Base-by-base conservation (phyloP, 805 yeast species). In the Saccharomyces paradoxus region DNA sequence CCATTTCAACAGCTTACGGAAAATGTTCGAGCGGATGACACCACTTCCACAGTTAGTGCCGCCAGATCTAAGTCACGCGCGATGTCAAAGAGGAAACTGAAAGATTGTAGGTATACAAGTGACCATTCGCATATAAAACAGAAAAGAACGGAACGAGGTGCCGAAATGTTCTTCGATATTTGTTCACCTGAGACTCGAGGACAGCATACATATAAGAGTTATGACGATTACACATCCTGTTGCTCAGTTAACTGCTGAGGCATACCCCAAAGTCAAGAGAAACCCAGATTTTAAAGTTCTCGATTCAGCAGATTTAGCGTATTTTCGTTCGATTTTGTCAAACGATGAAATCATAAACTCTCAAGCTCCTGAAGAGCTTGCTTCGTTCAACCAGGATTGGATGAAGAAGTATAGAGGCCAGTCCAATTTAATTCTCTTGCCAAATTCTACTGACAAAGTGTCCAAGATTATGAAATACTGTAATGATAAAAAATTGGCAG, bases 321-420 rank as follows among this genome's bases (percentile, higher is more conserved):
- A 66, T 58, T 90, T 89, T 75, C 74, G 74, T 56, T 64, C 78
- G 0, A 71, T 89, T 14, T 72, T 90, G 55, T 71, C 80, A n/a
- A 37, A 46, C 10, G 60, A 55, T 49, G 61, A 58, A 51, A 51
- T 55, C 44, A 12, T 56, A 21, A 55, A 56, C 13, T 53, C 60
- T 14, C 32, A 53, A 27, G 50, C 54, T 17, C 46, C 58, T 12
- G 60, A 53, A 29, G 58, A 57, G 17, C 56, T 55, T 28, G 56
- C 49, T 31, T 55, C 58, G 14, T 57, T 57, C 51, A 89, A 89
- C 65, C 89, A 85, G 67, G 96, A 89, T 70, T 84, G 90, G 87
- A 89, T 88, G 95, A 78, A 86, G 63, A 89, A 89, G 71, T 89
- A 89, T 70, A 76, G 82, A 57, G 96, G 96, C 24, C 86, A 84